Base-by-base conservation (phyloP, 2,329 filamentous ascomycete genomes). In the Colletotrichum lupini region DNA sequence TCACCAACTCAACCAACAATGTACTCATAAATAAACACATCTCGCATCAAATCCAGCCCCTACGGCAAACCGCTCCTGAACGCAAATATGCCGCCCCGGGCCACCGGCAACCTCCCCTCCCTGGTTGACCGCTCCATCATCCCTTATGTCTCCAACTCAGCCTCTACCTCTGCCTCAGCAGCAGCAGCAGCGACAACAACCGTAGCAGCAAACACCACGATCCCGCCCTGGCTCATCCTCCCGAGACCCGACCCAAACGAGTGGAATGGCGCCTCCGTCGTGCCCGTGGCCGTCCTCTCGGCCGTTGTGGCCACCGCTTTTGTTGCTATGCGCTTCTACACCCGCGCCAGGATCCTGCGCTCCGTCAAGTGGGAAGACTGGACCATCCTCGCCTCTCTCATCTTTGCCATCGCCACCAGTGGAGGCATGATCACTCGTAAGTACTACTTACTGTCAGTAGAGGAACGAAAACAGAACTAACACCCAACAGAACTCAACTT, bases 301-400 rank as follows among this genome's bases (percentile, higher is more conserved):
- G 73, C 73, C 28, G 66, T 59, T 19, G 66, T 83, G 4, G 78
- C 82, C 4, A 79, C 80, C 12, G 46, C 78, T 1, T 75, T 81
- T 46, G 77, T 82, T 16, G 70, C 73, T 5, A 58, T 81, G 49
- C 81, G 82, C 11, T 77, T 84, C 63, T 83, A 80, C 66, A 81
- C 82, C n/a, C 76, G 81, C 65, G 75, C 76, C 16, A 73, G 76
- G 12, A 73, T 83, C 63, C 78, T 82, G 32, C 81, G 80, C 72
- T 77, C 80, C 57, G 77, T 82, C 67, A 79, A 79, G 60, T 60
- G 76, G 24, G 82, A 83, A 62, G 81, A 84, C 73, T 82, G 80
- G 77, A 76, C 78, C 26, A 80, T 82, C 58, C 52, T 83, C 19
- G 70, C 79, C 16, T 78, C 81, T 2, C 73, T 82, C 30, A 76